Evolutionary conservation across 192 early-diverging fungal species (phyloP).

Genomic region (Coemansia umbellata): DNA sequence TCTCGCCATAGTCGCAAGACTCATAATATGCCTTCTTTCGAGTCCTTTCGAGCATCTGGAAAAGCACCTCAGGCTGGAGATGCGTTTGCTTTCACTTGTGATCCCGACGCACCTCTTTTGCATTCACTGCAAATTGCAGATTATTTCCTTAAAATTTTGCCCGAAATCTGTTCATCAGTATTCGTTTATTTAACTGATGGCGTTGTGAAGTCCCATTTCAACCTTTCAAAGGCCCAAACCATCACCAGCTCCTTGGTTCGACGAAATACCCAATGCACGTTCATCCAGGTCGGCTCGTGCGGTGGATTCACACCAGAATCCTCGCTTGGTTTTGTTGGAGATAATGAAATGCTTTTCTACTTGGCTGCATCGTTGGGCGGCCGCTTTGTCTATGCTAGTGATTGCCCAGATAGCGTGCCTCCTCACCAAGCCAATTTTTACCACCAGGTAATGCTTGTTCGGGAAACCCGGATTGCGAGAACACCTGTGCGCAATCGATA

Average conservation of each 20-base stretch:
- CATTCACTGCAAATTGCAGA: constrained; percentile 50
- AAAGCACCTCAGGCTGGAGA: constrained; percentile 29
- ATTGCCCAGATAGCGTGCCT: constrained; percentile 52
- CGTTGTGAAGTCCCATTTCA: constrained; percentile 68
- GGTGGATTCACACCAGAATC: constrained; percentile 61
- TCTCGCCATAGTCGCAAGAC: constrained; percentile 3
- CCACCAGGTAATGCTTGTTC: constrained; percentile 45
- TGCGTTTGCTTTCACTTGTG: constrained; percentile 33
- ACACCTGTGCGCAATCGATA: constrained; percentile 34
- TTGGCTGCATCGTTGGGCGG: constrained; percentile 65
- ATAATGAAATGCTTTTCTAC: constrained; percentile 70
- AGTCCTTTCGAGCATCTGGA: constrained; percentile 11
- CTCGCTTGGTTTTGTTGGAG: constrained; percentile 73
- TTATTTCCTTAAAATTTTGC: constrained; percentile 49
- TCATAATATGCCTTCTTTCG: constrained; percentile 8
- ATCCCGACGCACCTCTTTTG: constrained; percentile 45
- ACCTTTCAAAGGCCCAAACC: constrained; percentile 55
- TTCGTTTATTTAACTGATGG: constrained; percentile 71
- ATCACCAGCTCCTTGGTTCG: constrained; percentile 48
- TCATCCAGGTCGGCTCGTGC: constrained; percentile 69
- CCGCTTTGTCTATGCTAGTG: constrained; percentile 63
- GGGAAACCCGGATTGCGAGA: constrained; percentile 43
- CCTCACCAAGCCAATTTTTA: constrained; percentile 43
- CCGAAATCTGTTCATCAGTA: constrained; percentile 47
- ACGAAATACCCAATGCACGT: constrained; percentile 60